These are phyloP conservation scores for Blastobotrys peoriensis DNA, from an alignment of 805 yeast genomes.

Conservation along the genomic window DNA sequence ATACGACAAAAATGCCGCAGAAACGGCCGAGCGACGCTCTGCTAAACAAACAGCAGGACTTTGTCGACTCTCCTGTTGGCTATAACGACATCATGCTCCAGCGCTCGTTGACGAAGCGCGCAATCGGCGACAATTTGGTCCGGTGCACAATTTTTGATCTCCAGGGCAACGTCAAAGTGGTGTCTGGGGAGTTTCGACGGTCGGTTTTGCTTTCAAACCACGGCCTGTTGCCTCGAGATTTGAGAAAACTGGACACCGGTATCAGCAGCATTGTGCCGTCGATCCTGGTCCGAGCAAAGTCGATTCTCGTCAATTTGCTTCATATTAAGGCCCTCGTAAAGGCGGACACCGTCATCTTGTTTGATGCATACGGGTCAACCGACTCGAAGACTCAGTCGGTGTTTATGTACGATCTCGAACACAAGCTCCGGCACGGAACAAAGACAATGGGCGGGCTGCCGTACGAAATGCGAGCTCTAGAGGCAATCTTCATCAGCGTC, in stretches of 20 bases:
- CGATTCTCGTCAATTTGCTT: slow-evolving; percentile 74
- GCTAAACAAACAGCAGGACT: no score
- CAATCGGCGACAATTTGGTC: slow-evolving; percentile 36
- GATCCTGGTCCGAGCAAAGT: slow-evolving; percentile 69
- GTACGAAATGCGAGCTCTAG: slow-evolving; percentile 87
- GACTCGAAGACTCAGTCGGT: slow-evolving; percentile 63
- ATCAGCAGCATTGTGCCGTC: slow-evolving; percentile 83
- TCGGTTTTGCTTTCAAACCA: slow-evolving; percentile 66
- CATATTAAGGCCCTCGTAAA: slow-evolving; percentile 89
- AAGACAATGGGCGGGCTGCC: slow-evolving; percentile 47
- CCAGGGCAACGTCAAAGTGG: slow-evolving; percentile 61
- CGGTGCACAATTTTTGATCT: slow-evolving; percentile 77
- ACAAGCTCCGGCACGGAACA: slow-evolving; percentile 45
- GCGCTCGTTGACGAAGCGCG: slow-evolving; percentile 16
- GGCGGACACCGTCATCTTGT: slow-evolving; percentile 69
- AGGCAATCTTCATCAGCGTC: slow-evolving; percentile 76
- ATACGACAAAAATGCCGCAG: no score
- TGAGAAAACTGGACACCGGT: slow-evolving; percentile 80
- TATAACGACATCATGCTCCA: slow-evolving; percentile 19
- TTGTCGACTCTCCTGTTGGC: no score
- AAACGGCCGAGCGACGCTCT: no score
- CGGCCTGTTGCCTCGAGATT: slow-evolving; percentile 80
- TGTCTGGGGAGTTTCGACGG: slow-evolving; percentile 68
- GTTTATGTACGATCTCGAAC: slow-evolving; percentile 74
- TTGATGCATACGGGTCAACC: slow-evolving; percentile 64